These are phyloP conservation scores for Amorphotheca resinae DNA, from an alignment of 495 filamentous ascomycete species.

Conservation along the genomic window DNA sequence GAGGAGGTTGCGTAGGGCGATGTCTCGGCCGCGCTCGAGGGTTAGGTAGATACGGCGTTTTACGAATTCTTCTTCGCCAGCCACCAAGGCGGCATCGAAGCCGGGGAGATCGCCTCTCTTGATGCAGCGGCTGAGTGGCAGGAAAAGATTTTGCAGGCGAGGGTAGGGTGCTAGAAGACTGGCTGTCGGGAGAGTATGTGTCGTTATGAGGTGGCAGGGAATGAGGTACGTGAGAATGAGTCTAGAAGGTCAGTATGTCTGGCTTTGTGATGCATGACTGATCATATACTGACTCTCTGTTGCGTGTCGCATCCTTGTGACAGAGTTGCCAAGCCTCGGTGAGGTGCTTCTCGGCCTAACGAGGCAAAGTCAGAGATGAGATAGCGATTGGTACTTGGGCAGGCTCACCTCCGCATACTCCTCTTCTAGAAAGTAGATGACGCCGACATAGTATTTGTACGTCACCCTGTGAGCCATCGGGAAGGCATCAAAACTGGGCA, in stretches of 20 bases:
- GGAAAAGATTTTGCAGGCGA: slow-evolving; percentile 63
- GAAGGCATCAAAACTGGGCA: slow-evolving; percentile 61
- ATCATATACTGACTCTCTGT: slow-evolving; percentile 55
- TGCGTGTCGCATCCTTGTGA: slow-evolving; percentile 53
- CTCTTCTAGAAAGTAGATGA: slow-evolving; percentile 83
- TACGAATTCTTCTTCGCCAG: slow-evolving; percentile 78
- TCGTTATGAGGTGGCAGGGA: slow-evolving; percentile 79
- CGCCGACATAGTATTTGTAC: slow-evolving; percentile 88
- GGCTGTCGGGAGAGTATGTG: slow-evolving; percentile 64
- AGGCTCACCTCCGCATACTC: slow-evolving; percentile 60
- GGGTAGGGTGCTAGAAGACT: slow-evolving; percentile 63
- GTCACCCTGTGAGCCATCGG: slow-evolving; percentile 89
- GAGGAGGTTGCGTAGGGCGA: slow-evolving; percentile 78
- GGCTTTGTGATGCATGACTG: background rate
- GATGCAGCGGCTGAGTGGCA: slow-evolving; percentile 64
- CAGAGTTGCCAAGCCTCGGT: slow-evolving; percentile 68
- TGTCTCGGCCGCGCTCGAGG: slow-evolving; percentile 80
- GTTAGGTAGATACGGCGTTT: slow-evolving; percentile 93
- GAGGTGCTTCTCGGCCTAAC: slow-evolving; percentile 68
- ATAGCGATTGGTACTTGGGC: background rate
- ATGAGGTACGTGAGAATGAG: slow-evolving; percentile 93
- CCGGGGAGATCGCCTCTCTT: slow-evolving; percentile 66
- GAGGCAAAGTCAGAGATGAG: slow-evolving; percentile 1
- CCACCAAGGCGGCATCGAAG: slow-evolving; percentile 72
- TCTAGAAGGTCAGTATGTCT: slow-evolving; percentile 30